Conservation (phyloP, 768 basidiomycete species). For the Gymnopilus junonius region DNA sequence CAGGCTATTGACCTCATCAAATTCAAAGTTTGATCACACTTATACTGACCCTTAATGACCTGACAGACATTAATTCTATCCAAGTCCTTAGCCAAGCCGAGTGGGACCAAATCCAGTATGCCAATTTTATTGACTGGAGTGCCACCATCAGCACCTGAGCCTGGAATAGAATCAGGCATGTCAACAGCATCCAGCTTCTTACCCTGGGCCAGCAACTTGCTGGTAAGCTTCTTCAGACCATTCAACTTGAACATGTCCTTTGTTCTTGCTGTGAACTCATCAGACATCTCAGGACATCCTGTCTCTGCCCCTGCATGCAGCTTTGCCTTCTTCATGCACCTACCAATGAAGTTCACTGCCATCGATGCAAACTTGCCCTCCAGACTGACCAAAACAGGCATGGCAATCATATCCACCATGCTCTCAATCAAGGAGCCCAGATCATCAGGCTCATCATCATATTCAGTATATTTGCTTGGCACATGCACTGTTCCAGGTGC, state of each 20-base stretch:
- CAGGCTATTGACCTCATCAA: not conserved
- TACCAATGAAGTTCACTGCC: not conserved
- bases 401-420: not conserved
- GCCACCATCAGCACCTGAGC: not conserved
- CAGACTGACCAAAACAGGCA: conserved; percentile 2
- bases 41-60: conserved; percentile 4
- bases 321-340: not conserved
- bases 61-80: conserved; percentile 1
- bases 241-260: conserved; percentile 1
- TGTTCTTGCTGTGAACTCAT: conserved; percentile 10
- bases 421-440: conserved; percentile 15
- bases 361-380: not conserved
- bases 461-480: conserved; percentile 19
- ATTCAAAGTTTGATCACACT: conserved; percentile 12
- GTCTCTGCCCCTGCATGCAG: not conserved
- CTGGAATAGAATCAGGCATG: not conserved
- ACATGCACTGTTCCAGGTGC: conserved; percentile 24
- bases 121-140: not conserved
- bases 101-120: not conserved
- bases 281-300: conserved; percentile 9
- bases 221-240: not conserved
- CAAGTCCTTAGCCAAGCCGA: not conserved
- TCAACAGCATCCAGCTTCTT: not conserved
- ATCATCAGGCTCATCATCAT: conserved; percentile 1
- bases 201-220: not conserved